phyloP scores from a whole-genome alignment of 495 filamentous ascomycete genomes.

The Hyaloscypha hepaticicola region DNA sequence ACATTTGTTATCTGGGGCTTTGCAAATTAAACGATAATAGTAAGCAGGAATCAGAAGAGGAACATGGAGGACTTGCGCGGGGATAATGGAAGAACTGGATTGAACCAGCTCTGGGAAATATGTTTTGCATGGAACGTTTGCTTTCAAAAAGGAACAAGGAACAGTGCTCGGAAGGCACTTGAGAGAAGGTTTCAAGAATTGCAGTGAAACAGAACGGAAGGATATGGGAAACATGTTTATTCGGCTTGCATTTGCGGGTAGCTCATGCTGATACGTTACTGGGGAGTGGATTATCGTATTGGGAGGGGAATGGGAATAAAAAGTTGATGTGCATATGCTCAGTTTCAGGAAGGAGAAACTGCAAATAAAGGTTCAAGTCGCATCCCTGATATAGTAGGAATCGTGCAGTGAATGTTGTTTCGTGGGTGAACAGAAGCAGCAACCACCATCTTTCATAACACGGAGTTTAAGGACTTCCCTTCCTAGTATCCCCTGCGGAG shows the following conservation, averaged over 20 bases:
- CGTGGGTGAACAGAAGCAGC: too few relatives aligned
- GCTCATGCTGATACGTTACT: not conserved
- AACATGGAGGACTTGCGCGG: not conserved
- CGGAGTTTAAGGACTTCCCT: too few relatives aligned
- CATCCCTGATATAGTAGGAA: not conserved
- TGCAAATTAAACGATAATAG: not conserved
- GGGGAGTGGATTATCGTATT: not conserved
- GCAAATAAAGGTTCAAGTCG: not conserved
- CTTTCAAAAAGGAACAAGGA: not conserved
- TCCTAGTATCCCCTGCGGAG: too few relatives aligned
- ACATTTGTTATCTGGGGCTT: not conserved
- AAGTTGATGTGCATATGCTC: not conserved
- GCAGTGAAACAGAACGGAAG: not conserved
- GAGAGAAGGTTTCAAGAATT: not conserved
- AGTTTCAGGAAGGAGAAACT: not conserved
- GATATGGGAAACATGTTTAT: not conserved
- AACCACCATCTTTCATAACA: too few relatives aligned
- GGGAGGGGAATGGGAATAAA: not conserved
- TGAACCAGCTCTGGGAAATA: not conserved
- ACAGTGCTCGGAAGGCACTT: not conserved
- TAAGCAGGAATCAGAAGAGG: not conserved
- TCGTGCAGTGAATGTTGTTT: too few relatives aligned
- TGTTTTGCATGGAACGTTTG: not conserved
- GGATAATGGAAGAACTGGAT: too few relatives aligned
- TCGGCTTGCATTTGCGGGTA: not conserved